Percentiles rank a stretch among this genome's conserved stretches.
Evolutionary conservation across 2,329 filamentous ascomycete genomes (phyloP).

Genomic region (Botrytis aclada): DNA sequence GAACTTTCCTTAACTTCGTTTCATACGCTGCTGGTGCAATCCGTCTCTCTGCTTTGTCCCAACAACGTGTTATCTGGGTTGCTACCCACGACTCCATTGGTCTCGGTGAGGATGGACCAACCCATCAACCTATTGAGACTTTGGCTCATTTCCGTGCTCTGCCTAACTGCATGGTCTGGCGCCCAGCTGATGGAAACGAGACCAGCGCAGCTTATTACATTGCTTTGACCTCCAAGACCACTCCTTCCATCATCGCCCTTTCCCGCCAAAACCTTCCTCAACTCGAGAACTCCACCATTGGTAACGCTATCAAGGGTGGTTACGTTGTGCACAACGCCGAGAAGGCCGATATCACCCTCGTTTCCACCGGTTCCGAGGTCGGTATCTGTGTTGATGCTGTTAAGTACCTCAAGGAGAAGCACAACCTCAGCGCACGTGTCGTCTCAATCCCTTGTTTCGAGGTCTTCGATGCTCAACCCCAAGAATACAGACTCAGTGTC

Average conservation of each 20-base stretch:
- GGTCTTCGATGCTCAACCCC: constrained; percentile 89
- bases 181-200: constrained; percentile 97
- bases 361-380: constrained; percentile 96
- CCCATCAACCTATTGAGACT: constrained; percentile 98
- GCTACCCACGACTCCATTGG: constrained; percentile 99
- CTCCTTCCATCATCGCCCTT: constrained; percentile 88
- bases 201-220: constrained; percentile 97
- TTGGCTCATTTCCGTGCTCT: constrained; percentile 97
- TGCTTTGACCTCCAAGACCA: constrained; percentile 83
- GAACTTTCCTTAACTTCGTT: constrained; percentile 99
- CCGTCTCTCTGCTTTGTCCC: constrained; percentile 88
- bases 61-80: constrained; percentile 88
- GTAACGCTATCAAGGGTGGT: constrained; percentile 88
- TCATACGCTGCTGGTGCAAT: constrained; percentile 95
- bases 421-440: constrained; percentile 82
- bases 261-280: constrained; percentile 98
- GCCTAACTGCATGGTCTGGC: constrained; percentile 99
- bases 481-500: constrained; percentile 92
- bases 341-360: constrained; percentile 80
- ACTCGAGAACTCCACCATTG: constrained; percentile 88
- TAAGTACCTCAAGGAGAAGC: constrained; percentile 86
- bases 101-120: constrained; percentile 97
- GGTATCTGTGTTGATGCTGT: constrained; percentile 88
- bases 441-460: constrained; percentile 97
- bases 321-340: constrained; percentile 85